Percentiles rank a stretch among this genome's conserved stretches.
These are phyloP conservation scores for Datura wrightii DNA, from an alignment of 257 asterid species.

Conservation along the genomic window DNA sequence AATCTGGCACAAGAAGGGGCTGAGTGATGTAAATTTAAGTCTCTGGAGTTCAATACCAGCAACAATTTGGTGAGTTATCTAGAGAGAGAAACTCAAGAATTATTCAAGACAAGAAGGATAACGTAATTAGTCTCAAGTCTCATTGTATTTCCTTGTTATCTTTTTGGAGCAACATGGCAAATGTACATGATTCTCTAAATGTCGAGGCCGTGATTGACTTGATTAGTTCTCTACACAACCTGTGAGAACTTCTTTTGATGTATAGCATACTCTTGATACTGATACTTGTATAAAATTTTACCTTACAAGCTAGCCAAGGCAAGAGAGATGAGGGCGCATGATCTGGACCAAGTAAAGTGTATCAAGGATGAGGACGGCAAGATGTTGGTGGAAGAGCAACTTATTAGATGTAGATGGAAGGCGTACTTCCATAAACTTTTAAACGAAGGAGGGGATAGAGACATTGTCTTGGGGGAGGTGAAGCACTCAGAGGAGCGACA, in stretches of 20 bases:
- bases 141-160: neutral
- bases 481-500: no score
- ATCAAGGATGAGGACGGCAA: no score
- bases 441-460: no score
- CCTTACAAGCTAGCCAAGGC: neutral
- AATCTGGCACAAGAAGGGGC: neutral
- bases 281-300: neutral
- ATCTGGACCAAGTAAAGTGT: no score
- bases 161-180: constrained; percentile 8
- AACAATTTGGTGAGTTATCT: neutral
- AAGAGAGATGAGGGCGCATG: no score
- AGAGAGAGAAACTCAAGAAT: neutral
- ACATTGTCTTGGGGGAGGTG: no score
- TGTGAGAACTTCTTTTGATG: neutral
- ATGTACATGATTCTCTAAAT: neutral
- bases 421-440: no score
- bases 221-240: neutral
- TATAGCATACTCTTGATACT: neutral
- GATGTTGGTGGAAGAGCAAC: no score
- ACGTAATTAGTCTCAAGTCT: neutral
- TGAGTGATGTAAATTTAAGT: neutral
- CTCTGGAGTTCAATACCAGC: neutral
- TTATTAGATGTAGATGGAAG: no score
- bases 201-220: neutral
- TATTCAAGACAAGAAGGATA: neutral